phyloP scores from a whole-genome alignment of 176 grass and related monocot genomes.

The Eleusine coracana region DNA sequence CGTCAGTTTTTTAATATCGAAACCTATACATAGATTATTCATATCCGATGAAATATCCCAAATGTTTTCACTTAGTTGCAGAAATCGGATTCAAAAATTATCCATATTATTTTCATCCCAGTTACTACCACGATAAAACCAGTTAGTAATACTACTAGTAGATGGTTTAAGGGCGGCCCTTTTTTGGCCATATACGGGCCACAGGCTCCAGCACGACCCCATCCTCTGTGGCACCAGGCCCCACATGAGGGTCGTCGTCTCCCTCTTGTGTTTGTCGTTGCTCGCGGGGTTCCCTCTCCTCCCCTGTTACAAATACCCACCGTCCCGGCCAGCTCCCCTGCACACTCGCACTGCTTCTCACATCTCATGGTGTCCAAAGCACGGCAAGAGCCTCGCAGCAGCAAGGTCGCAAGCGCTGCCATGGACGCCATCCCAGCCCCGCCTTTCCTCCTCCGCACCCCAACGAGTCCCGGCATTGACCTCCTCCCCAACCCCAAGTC shows the following conservation, averaged over 20 bases:
- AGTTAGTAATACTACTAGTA: too few species aligned
- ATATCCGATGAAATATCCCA: too few species aligned
- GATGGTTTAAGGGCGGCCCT: neutral
- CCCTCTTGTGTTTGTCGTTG: constrained; percentile 19
- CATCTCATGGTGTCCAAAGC: constrained; percentile 47
- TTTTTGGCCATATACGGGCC: neutral
- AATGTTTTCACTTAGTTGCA: too few species aligned
- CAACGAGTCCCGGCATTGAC: constrained; percentile 36
- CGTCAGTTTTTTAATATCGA: too few species aligned
- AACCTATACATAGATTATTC: too few species aligned
- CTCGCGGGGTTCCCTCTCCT: neutral
- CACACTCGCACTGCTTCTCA: constrained; percentile 43
- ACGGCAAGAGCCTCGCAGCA: constrained; percentile 33
- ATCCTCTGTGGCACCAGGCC: neutral
- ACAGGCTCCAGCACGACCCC: neutral
- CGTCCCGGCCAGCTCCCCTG: constrained; percentile 36
- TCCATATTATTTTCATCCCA: too few species aligned
- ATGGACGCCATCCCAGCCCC: constrained; percentile 51
- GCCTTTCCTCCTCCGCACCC: constrained; percentile 32
- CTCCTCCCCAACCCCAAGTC: neutral
- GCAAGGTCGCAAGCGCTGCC: neutral
- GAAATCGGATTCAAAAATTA: too few species aligned
- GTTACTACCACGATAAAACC: too few species aligned
- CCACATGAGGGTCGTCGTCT: neutral
- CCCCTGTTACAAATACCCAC: constrained; percentile 77